Percentiles rank a stretch among this genome's conserved stretches.
Evolutionary conservation across 768 basidiomycete genomes (phyloP).

Genomic region (Rhodosporidiobolus sp.): DNA sequence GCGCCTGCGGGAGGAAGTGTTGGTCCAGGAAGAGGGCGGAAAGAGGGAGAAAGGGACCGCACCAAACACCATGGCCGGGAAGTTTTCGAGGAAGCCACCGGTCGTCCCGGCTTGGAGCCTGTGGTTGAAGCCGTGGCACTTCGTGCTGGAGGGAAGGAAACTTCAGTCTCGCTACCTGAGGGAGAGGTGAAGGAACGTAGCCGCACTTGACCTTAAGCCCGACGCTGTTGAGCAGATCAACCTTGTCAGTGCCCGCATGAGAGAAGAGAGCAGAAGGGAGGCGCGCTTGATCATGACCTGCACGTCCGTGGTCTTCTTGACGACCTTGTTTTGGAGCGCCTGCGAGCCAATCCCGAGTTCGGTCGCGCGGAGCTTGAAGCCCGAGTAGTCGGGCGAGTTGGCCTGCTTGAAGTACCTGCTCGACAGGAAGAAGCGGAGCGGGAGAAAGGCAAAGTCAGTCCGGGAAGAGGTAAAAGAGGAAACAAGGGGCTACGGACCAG

Average conservation of each 20-base stretch:
- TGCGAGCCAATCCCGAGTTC: not conserved
- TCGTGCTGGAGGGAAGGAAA: not conserved
- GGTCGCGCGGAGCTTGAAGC: too few relatives aligned
- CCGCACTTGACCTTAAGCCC: too few relatives aligned
- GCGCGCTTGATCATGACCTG: slow-evolving; percentile 11
- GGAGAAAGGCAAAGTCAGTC: not conserved
- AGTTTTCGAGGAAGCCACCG: not conserved
- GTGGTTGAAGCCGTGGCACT: slow-evolving; percentile 6
- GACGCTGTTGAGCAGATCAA: too few relatives aligned
- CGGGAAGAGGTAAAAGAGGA: too few relatives aligned
- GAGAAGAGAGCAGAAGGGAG: too few relatives aligned
- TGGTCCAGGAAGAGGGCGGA: too few relatives aligned
- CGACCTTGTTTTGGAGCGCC: not conserved
- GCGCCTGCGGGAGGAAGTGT: too few relatives aligned
- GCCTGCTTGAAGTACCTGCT: not conserved
- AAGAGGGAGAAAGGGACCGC: not conserved
- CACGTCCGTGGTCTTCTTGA: too few relatives aligned
- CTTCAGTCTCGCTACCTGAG: not conserved
- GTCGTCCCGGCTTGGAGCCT: not conserved
- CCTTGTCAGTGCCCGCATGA: too few relatives aligned
- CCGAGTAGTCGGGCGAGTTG: too few relatives aligned
- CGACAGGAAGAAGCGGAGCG: slow-evolving; percentile 11
- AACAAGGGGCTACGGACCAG: slow-evolving; percentile 2
- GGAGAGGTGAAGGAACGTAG: not conserved
- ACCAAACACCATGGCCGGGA: slow-evolving; percentile 15